Percentiles rank a stretch among this genome's conserved stretches.
Evolutionary conservation across 495 filamentous ascomycete genomes (phyloP).

Genomic region (Aspergillus coremiiformis): DNA sequence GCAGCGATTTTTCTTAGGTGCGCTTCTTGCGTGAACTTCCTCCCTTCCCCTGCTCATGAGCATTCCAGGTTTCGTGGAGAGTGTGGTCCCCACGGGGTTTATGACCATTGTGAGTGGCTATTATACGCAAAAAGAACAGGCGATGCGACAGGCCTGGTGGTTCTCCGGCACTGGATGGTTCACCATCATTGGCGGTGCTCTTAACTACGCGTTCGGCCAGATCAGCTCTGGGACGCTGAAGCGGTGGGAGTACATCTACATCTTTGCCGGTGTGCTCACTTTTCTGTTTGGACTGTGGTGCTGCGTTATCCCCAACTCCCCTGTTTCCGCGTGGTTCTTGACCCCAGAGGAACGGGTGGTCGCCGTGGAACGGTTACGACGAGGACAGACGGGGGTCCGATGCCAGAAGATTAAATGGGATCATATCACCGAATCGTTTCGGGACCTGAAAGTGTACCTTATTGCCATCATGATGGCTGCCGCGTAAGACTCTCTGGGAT

Average conservation of each 20-base stretch:
- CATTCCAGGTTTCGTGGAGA: slow-evolving; percentile 52
- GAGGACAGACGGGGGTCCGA: slow-evolving; percentile 45
- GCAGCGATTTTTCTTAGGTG: slow-evolving; percentile 62
- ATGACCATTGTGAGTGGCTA: slow-evolving; percentile 58
- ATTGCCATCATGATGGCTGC: slow-evolving; percentile 51
- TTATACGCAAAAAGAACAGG: slow-evolving; percentile 63
- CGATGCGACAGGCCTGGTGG: slow-evolving; percentile 62
- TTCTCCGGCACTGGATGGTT: slow-evolving; percentile 59
- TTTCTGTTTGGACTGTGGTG: slow-evolving; percentile 59
- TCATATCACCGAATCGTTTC: slow-evolving; percentile 43
- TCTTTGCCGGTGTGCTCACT: slow-evolving; percentile 56
- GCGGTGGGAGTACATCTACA: slow-evolving; percentile 63
- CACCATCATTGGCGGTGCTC: slow-evolving; percentile 57
- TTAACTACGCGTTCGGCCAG: slow-evolving; percentile 66
- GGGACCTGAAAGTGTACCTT: slow-evolving; percentile 47
- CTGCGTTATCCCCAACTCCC: slow-evolving; percentile 48
- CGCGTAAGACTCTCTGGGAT: slow-evolving; percentile 29
- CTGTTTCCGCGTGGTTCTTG: slow-evolving; percentile 48
- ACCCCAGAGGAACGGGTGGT: slow-evolving; percentile 43
- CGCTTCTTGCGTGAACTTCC: not conserved
- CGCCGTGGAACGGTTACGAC: slow-evolving; percentile 46
- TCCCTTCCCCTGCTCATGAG: no score
- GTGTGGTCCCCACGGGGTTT: slow-evolving; percentile 60
- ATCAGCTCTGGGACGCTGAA: slow-evolving; percentile 47
- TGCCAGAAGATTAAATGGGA: slow-evolving; percentile 44